Conservation (phyloP, 139 green algal genomes). For the Micromonas commoda region DNA sequence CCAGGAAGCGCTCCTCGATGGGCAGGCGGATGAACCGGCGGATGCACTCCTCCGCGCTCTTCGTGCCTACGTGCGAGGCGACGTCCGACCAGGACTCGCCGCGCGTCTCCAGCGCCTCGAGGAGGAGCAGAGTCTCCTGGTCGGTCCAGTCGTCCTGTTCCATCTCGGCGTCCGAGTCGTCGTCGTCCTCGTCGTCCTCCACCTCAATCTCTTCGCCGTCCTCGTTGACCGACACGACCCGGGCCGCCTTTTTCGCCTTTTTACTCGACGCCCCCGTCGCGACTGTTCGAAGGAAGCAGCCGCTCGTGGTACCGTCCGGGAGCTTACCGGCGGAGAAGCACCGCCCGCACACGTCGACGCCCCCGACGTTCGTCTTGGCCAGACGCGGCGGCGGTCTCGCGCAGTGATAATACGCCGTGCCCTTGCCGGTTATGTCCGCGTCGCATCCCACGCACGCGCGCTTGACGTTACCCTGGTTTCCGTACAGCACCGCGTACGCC, state of each 20-base stretch:
- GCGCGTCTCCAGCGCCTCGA: conserved; percentile 73
- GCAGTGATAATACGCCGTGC: neutral
- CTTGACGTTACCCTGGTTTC: neutral
- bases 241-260: neutral
- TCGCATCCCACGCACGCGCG: neutral
- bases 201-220: neutral
- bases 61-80: conserved; percentile 76
- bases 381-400: neutral
- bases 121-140: conserved; percentile 66
- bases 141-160: conserved; percentile 50
- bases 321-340: conserved; percentile 41
- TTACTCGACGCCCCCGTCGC: neutral
- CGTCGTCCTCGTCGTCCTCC: neutral
- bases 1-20: conserved; percentile 79
- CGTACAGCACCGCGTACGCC: neutral
- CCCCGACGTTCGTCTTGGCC: conserved; percentile 42
- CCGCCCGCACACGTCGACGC: conserved; percentile 66
- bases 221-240: neutral
- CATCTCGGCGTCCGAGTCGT: neutral
- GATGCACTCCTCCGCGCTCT: conserved; percentile 72
- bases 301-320: neutral
- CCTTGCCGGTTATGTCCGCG: neutral
- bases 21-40: conserved; percentile 79
- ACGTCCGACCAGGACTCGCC: conserved; percentile 79
- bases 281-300: neutral